Percentiles rank a stretch among this genome's conserved stretches.
Conservation (phyloP, 768 basidiomycete genomes). For the Agaricus blazei region DNA sequence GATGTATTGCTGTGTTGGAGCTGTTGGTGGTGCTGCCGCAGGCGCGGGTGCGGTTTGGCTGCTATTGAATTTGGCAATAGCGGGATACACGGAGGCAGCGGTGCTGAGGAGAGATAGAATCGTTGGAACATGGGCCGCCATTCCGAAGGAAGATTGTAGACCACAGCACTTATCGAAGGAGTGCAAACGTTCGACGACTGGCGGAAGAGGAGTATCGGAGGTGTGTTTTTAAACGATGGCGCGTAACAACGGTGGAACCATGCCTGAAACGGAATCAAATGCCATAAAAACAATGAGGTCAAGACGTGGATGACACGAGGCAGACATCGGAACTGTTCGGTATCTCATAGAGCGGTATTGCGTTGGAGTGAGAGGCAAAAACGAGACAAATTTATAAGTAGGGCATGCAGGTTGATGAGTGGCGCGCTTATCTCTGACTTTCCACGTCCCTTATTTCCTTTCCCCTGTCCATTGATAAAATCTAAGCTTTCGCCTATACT, state of each 20-base stretch:
- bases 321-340: conserved; percentile 17
- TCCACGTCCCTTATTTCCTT: too few relatives aligned
- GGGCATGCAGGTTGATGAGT: too few relatives aligned
- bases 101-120: conserved; percentile 36
- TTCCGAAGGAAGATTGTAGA: conserved; percentile 11
- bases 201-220: background rate
- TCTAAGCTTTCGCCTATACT: conserved; percentile 15
- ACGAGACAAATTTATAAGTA: too few relatives aligned
- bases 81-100: conserved; percentile 17
- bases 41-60: conserved; percentile 18
- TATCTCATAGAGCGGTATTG: conserved; percentile 9
- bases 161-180: conserved; percentile 13
- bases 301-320: conserved; percentile 28
- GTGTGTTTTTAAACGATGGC: conserved; percentile 25
- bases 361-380: background rate
- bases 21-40: conserved; percentile 18
- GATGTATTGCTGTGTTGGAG: conserved; percentile 18
- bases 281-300: conserved; percentile 29
- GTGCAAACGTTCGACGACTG: conserved; percentile 9
- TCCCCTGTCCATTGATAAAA: too few relatives aligned
- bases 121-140: conserved; percentile 41
- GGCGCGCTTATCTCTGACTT: too few relatives aligned
- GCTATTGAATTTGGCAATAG: conserved; percentile 20
- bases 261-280: conserved; percentile 17
- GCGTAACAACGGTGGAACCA: conserved; percentile 12